These are phyloP conservation scores for Mrakia blollopis DNA, from an alignment of 768 basidiomycete genomes.

Conservation along the genomic window DNA sequence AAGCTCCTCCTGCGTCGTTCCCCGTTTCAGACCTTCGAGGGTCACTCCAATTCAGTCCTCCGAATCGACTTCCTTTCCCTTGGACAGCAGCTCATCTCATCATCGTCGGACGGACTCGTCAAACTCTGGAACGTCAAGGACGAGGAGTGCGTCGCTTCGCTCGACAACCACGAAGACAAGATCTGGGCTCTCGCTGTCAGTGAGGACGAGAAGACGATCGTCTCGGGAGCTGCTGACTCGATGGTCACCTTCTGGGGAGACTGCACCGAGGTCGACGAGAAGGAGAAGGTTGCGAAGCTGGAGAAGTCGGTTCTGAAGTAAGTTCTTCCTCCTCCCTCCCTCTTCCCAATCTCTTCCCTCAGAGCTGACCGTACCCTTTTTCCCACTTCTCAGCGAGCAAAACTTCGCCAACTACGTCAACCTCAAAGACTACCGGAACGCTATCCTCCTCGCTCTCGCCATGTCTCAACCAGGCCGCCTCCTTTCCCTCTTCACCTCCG, in stretches of 20 bases:
- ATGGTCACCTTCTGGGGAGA: constrained; percentile 95
- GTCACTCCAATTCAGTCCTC: constrained; percentile 93
- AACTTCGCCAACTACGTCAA: constrained; percentile 86
- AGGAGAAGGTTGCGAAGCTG: constrained; percentile 66
- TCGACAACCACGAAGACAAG: constrained; percentile 99
- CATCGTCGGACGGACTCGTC: constrained; percentile 89
- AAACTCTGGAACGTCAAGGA: constrained; percentile 90
- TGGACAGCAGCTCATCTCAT: constrained; percentile 79
- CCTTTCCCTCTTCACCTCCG: constrained; percentile 66
- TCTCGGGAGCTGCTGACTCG: constrained; percentile 94
- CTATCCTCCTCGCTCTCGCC: constrained; percentile 82
- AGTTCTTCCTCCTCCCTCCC: constrained; percentile 40
- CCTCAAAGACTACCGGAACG: constrained; percentile 80
- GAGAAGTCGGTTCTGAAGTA: constrained; percentile 74
- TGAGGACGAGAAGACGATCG: constrained; percentile 71
- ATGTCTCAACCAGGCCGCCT: constrained; percentile 92
- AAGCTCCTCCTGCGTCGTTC: background rate
- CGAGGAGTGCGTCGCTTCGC: constrained; percentile 77
- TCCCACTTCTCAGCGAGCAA: constrained; percentile 68
- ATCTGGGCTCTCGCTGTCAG: constrained; percentile 93
- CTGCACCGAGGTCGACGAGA: constrained; percentile 75
- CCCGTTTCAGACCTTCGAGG: constrained; percentile 74
- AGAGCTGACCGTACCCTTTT: background rate
- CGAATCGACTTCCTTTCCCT: constrained; percentile 81
- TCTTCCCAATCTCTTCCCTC: background rate